These are phyloP conservation scores for Fraxinus floribunda DNA, from an alignment of 305 asterid genomes.

Conservation along the genomic window DNA sequence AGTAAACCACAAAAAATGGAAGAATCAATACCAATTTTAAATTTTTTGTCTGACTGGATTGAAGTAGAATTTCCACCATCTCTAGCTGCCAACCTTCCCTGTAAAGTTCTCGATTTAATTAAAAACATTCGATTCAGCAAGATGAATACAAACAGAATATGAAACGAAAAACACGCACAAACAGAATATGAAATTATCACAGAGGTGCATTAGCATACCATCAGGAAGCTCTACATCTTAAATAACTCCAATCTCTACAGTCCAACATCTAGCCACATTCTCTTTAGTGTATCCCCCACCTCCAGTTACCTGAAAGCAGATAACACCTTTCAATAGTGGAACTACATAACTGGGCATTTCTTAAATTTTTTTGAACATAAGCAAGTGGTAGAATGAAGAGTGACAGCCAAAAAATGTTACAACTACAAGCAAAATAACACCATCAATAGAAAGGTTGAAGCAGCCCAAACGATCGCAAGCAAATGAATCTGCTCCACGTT, in stretches of 20 bases:
- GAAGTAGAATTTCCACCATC: too few relatives aligned
- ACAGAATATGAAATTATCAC: background rate
- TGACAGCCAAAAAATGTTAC: conserved; percentile 12
- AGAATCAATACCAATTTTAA: too few relatives aligned
- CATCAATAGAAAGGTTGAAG: conserved; percentile 98
- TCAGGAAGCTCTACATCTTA: conserved; percentile 77
- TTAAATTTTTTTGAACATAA: conserved; percentile 17
- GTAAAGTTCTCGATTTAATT: too few relatives aligned
- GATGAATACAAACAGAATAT: too few relatives aligned
- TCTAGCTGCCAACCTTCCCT: too few relatives aligned
- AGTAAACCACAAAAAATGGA: too few relatives aligned
- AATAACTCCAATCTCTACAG: conserved; percentile 92
- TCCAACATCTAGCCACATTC: conserved; percentile 99
- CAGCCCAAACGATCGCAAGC: conserved; percentile 98
- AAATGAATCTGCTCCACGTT: conserved; percentile 97
- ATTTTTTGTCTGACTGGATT: too few relatives aligned
- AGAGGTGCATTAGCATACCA: conserved; percentile 43
- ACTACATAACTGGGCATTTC: background rate
- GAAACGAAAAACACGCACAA: too few relatives aligned
- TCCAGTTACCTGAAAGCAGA: conserved; percentile 80
- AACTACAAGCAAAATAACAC: conserved; percentile 59
- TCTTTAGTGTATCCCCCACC: conserved; percentile 99
- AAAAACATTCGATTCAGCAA: too few relatives aligned
- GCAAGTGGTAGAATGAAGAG: background rate
- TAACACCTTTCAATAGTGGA: conserved; percentile 18